Base-by-base conservation (phyloP, 1,139 yeast genomes). In the Pichia inconspicua region DNA sequence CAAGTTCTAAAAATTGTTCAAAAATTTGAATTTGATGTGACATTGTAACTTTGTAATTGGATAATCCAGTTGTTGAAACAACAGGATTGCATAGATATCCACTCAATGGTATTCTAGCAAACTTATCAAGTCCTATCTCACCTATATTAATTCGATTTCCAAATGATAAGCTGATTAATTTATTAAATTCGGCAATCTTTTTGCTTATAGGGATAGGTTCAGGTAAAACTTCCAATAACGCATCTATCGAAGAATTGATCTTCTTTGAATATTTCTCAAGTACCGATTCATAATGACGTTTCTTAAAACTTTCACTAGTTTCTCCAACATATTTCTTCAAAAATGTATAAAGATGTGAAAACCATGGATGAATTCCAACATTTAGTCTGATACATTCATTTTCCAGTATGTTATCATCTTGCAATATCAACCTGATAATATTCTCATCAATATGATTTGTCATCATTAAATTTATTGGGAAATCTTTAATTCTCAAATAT, bases 301-400 rank as follows among this genome's bases (percentile, higher is more conserved):
- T 22, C 54, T 75, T 75, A 42, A 61, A 48, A 25, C 53, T 50
- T 36, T 52, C 17, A 41, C 47, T 35, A 11, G 19, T 27, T 17
- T 45, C 52, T 43, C 50, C 48, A 12, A 47, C 50, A 1, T 55
- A 59, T 0, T 57, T 63, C 8, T 30, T 17, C 4, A 40, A 40
- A 40, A 65, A 55, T 10, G 77, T 68, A 53, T 80, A 82, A 31
- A 82, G 58, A 64, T 90, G 95, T 2, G 80, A 67, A 59, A 77
- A 88, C 97, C 97, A 90, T 0, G 97, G 97, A 63, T 92, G 97
- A 5, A 87, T 71, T 0, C 97, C 98, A 62, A 81, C 82, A 46
- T 82, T 79, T 0, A 92, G 83, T 1, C 74, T 65, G 1, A 84
- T 65, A 30, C 63, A 62, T 1, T 54, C 54, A 15, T 57, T 57